These are phyloP conservation scores for Alternaria brassicae DNA, from an alignment of 2,329 filamentous ascomycete genomes.

Conservation along the genomic window DNA sequence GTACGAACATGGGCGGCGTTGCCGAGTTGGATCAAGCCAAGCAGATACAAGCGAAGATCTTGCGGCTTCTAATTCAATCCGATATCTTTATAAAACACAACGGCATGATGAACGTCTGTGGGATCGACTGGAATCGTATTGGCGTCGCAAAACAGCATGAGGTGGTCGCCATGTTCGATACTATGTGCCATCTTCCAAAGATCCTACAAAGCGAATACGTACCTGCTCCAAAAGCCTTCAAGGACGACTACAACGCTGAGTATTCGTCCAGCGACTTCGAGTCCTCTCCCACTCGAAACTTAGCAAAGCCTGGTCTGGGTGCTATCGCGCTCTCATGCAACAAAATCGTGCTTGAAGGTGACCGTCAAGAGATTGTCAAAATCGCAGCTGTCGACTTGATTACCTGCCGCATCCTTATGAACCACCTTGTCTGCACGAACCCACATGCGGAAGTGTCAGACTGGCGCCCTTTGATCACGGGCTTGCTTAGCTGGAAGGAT, in stretches of 20 bases:
- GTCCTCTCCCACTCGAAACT: constrained; percentile 23
- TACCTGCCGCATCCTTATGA: constrained; percentile 42
- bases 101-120: constrained; percentile 34
- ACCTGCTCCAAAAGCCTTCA: constrained; percentile 35
- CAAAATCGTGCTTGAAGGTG: constrained; percentile 35
- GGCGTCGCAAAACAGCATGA: constrained; percentile 27
- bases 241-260: constrained; percentile 23
- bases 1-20: constrained; percentile 16
- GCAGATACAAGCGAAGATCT: constrained; percentile 29
- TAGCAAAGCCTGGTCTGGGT: constrained; percentile 19
- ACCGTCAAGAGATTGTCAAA: constrained; percentile 39
- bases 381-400: constrained; percentile 43
- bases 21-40: constrained; percentile 39
- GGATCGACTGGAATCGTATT: constrained; percentile 39
- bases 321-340: constrained; percentile 39
- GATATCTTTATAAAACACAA: constrained; percentile 38
- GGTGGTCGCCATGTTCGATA: constrained; percentile 28
- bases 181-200: constrained; percentile 38
- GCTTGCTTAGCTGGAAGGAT: constrained; percentile 30
- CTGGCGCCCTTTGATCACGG: constrained; percentile 37
- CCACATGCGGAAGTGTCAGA: constrained; percentile 27
- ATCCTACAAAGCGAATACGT: constrained; percentile 38
- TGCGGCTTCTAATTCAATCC: constrained; percentile 38
- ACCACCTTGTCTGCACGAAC: constrained; percentile 42
- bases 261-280: constrained; percentile 33